A percentile compares a stretch with the other conserved stretches of the same genome.
Evolutionary conservation across 805 yeast genomes (phyloP).

Genomic region (Barnettozyma siamensis): DNA sequence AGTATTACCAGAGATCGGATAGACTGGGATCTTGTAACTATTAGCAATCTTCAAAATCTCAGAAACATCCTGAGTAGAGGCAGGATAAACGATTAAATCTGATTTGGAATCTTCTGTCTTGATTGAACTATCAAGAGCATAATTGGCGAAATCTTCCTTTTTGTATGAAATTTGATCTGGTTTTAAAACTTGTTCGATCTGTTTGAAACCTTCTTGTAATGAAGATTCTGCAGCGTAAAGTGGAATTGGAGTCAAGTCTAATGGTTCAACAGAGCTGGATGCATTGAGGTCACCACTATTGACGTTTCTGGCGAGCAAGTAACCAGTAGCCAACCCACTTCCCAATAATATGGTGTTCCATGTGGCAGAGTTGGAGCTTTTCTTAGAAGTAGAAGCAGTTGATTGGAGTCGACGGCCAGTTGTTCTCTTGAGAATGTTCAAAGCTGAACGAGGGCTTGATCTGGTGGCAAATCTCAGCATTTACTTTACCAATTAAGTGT

Average conservation of each 20-base stretch:
- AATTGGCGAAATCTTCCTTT: constrained; percentile 12
- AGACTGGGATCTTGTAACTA: constrained; percentile 55
- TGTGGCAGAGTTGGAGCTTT: background rate
- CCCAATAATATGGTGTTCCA: constrained; percentile 2
- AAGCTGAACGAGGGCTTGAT: background rate
- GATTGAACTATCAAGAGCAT: constrained; percentile 1
- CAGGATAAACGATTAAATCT: constrained; percentile 52
- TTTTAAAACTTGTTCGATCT: constrained; percentile 10
- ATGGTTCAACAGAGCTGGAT: constrained; percentile 2
- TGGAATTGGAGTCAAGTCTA: constrained; percentile 3
- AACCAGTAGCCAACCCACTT: constrained; percentile 11
- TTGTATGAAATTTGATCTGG: constrained; percentile 9
- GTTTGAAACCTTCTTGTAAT: constrained; percentile 8
- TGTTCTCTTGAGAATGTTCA: background rate
- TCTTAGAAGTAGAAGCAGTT: background rate
- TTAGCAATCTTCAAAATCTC: constrained; percentile 56
- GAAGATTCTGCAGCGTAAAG: constrained; percentile 11
- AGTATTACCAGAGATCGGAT: constrained; percentile 73
- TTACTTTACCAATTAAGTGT: background rate
- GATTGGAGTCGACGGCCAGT: constrained; percentile 6
- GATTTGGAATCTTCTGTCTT: constrained; percentile 38
- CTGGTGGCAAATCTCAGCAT: background rate
- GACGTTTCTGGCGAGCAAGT: constrained; percentile 3
- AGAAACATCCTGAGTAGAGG: constrained; percentile 60
- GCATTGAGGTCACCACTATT: constrained; percentile 6